These are phyloP conservation scores for Mrakia blollopis DNA, from an alignment of 768 basidiomycete species.

Conservation along the genomic window DNA sequence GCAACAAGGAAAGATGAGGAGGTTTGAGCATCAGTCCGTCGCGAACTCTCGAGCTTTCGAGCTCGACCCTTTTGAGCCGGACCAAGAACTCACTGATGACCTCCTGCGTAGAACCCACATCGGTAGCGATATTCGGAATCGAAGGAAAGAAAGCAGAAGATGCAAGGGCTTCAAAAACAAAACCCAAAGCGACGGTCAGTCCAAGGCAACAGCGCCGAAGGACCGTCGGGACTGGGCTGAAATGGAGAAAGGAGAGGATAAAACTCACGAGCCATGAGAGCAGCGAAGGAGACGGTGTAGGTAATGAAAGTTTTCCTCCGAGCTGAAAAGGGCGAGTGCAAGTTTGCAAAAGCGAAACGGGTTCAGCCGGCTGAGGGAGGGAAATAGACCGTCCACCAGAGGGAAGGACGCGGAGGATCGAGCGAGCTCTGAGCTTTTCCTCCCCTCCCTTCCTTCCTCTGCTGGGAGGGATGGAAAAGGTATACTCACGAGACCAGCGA, in stretches of 20 bases:
- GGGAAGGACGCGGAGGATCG: neutral
- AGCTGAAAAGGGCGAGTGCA: neutral
- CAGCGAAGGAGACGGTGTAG: slow-evolving; percentile 57
- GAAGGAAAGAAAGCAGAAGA: slow-evolving; percentile 22
- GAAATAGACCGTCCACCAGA: neutral
- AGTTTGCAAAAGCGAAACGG: too few relatives aligned
- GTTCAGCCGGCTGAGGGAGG: slow-evolving; percentile 3
- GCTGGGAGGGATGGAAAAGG: neutral
- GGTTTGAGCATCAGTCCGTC: too few relatives aligned
- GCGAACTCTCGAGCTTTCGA: too few relatives aligned
- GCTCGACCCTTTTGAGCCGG: neutral
- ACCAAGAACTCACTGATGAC: slow-evolving; percentile 48
- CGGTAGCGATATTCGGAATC: slow-evolving; percentile 52
- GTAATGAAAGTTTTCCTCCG: slow-evolving; percentile 54
- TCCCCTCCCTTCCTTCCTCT: neutral
- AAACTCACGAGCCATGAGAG: slow-evolving; percentile 58
- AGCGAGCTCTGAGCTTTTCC: neutral
- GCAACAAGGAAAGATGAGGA: neutral
- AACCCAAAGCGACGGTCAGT: neutral
- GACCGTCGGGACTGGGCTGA: too few relatives aligned
- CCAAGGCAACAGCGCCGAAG: slow-evolving; percentile 12
- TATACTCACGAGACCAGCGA: neutral
- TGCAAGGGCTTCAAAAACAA: neutral
- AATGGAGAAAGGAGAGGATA: neutral
- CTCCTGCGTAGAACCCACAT: slow-evolving; percentile 56